phyloP scores from a whole-genome alignment of 371 early-diverging fungal species.

The Mucor mucedo region DNA sequence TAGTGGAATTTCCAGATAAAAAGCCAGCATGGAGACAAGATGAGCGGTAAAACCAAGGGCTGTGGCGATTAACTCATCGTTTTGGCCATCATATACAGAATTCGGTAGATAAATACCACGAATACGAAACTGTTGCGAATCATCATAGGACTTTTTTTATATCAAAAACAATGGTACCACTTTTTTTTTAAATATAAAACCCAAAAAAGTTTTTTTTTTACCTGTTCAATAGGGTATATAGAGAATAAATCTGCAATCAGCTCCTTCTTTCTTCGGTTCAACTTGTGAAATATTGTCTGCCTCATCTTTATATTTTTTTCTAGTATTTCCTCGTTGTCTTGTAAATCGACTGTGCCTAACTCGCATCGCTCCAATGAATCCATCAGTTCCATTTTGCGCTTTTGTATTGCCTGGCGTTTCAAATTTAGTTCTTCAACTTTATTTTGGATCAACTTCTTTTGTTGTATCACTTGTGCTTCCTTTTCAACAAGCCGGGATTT shows the following conservation, averaged over 20 bases:
- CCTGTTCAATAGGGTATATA: slow-evolving; percentile 73
- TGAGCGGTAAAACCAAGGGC: slow-evolving; percentile 80
- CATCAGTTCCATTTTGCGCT: slow-evolving; percentile 10
- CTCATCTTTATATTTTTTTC: slow-evolving; percentile 57
- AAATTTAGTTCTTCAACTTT: slow-evolving; percentile 8
- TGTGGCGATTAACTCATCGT: slow-evolving; percentile 75
- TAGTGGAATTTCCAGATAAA: slow-evolving; percentile 73
- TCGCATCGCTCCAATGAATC: slow-evolving; percentile 40
- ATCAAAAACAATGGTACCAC: slow-evolving; percentile 33
- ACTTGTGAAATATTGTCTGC: slow-evolving; percentile 42
- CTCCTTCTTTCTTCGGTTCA: slow-evolving; percentile 55
- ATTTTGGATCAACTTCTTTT: slow-evolving; percentile 17
- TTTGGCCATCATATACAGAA: slow-evolving; percentile 58
- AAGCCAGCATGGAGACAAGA: slow-evolving; percentile 72
- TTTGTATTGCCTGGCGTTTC: slow-evolving; percentile 16
- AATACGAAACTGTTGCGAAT: slow-evolving; percentile 61
- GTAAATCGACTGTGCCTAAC: slow-evolving; percentile 42
- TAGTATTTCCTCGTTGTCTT: slow-evolving; percentile 47
- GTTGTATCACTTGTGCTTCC: slow-evolving; percentile 21
- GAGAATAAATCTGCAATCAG: slow-evolving; percentile 64
- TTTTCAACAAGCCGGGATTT: slow-evolving; percentile 17
- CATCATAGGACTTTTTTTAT: slow-evolving; percentile 54
- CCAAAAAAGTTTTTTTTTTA: slow-evolving; percentile 23
- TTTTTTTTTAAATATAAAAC: slow-evolving; percentile 15
- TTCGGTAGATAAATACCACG: slow-evolving; percentile 73